Evolutionary conservation across 176 grass and related monocot species (phyloP).

Genomic region (Aegilops speltoides): DNA sequence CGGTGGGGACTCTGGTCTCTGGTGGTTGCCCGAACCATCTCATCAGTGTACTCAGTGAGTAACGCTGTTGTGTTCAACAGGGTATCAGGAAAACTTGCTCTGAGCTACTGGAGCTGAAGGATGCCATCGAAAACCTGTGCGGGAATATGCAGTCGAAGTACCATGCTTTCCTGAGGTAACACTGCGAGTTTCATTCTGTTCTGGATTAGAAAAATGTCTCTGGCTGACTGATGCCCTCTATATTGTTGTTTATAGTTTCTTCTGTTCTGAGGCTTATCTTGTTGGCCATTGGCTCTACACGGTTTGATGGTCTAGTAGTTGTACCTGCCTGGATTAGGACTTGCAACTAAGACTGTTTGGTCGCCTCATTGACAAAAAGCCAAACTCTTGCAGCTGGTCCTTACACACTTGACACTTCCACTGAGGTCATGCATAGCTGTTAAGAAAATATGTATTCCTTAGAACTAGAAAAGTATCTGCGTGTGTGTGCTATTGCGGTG

Average conservation of each 20-base stretch:
- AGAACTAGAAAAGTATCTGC: neutral
- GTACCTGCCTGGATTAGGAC: neutral
- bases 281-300: neutral
- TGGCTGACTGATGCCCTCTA: neutral
- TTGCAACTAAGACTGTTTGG: constrained; percentile 1
- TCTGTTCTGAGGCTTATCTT: neutral
- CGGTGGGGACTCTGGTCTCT: neutral
- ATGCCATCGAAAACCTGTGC: constrained; percentile 93
- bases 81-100: constrained; percentile 90
- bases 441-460: neutral
- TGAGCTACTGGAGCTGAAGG: constrained; percentile 91
- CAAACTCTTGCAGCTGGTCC: neutral
- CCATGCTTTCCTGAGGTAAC: constrained; percentile 85
- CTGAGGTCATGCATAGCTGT: neutral
- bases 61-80: constrained; percentile 37
- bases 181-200: neutral
- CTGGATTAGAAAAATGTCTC: neutral
- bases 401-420: neutral
- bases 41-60: neutral
- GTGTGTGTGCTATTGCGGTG: neutral
- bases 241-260: neutral
- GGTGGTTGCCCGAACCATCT: constrained; percentile 9
- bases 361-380: neutral
- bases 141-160: constrained; percentile 91
- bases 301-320: neutral